Evolutionary conservation across 345 rosid genomes (phyloP).

Genomic region (Gossypium australe): DNA sequence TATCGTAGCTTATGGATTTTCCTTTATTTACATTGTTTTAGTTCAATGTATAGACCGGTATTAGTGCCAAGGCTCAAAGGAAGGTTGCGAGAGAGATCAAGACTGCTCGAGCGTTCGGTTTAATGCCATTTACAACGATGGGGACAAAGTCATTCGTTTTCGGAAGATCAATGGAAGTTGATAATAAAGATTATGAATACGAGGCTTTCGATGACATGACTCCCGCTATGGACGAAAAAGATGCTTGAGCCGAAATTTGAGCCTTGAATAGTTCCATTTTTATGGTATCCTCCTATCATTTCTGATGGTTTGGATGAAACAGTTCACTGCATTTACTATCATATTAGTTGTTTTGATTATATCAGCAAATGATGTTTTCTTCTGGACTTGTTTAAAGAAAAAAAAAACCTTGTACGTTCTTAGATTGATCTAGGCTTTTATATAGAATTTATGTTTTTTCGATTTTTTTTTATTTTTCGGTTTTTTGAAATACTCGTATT

Average conservation of each 20-base stretch:
- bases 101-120: conserved; percentile 87
- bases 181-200: conserved; percentile 48
- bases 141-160: conserved; percentile 69
- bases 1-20: background rate
- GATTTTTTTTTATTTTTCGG: too few relatives aligned
- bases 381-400: background rate
- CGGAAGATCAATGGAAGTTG: conserved; percentile 63
- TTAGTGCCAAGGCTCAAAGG: conserved; percentile 93
- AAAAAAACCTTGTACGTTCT: background rate
- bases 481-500: background rate
- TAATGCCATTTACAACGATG: conserved; percentile 93
- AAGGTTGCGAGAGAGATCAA: conserved; percentile 93
- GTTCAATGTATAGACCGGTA: conserved; percentile 50
- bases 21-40: background rate
- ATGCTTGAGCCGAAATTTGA: background rate
- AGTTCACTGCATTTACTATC: background rate
- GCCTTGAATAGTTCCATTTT: background rate
- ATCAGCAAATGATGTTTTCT: background rate
- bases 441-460: too few relatives aligned
- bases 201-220: conserved; percentile 20
- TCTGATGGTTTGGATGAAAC: background rate
- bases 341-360: background rate
- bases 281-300: background rate
- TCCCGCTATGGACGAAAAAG: conserved; percentile 21
- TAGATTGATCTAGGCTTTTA: background rate